Base-by-base conservation (phyloP, 371 early-diverging fungal genomes). In the Sporodiniella umbellata region DNA sequence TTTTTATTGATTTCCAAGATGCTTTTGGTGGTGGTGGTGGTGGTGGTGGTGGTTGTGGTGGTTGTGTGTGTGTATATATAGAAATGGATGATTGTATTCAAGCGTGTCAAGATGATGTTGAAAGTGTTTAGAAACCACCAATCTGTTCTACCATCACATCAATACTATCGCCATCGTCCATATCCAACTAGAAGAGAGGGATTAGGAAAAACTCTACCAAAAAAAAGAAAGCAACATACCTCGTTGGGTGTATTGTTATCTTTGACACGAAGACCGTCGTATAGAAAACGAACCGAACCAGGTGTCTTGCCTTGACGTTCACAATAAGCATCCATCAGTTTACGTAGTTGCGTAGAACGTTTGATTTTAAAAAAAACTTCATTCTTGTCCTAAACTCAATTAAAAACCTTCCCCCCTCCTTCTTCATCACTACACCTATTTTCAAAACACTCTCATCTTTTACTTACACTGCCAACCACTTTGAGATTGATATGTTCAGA, bases 151-250 rank as follows among this genome's bases (percentile, higher is more conserved):
- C 91, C 84, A 89, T 89, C 19, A 91, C 95, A 65, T 92, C 89
- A 52, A 96, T 95, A n/a, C 83, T 69, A 63, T 96, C 96, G 42
- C 90, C 93, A 62, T 96, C 95, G 49, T 95, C 95, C 89, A 96
- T 89, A 18, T 92, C 94, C 50, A 96, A 81, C 91, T 91, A 46
- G n/a, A 30, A n/a, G 14, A 8, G 33, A 31, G 15, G 10, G 18
- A n/a, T 37, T n/a, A 42, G 25, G 8, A 28, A 24, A 26, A 3
- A 33, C 19, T 14, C 7, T 26, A n/a, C n/a, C n/a, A n/a, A n/a
- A n/a, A n/a, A n/a, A n/a, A n/a, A n/a, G n/a, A n/a, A n/a, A n/a
- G n/a, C n/a, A n/a, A n/a, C n/a, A n/a, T n/a, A 90, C 88, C 54
- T 87, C 82, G 42, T 89, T 81, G 24, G 96, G 95, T 8, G 95